Percentiles rank a stretch among this genome's conserved stretches.
Evolutionary conservation across 2,329 filamentous ascomycete species (phyloP).

Genomic region (Talaromyces atroroseus): DNA sequence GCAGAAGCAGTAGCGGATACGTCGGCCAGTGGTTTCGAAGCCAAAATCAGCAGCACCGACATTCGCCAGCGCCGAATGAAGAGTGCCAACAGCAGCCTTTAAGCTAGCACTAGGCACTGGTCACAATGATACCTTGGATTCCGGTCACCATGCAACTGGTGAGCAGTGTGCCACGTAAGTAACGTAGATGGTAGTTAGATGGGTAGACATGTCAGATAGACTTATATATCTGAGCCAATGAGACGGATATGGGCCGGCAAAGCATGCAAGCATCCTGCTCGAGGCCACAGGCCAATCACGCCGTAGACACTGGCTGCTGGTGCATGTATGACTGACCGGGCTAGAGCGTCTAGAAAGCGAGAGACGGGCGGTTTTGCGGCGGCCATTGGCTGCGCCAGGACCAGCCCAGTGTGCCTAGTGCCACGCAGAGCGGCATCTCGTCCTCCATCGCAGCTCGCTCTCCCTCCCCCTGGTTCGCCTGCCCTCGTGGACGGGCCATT

Average conservation of each 20-base stretch:
- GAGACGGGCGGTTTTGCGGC: not conserved
- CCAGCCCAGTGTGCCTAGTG: conserved; percentile 1
- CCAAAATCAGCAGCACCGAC: conserved; percentile 87
- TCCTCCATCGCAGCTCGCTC: not conserved
- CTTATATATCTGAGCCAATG: conserved; percentile 7
- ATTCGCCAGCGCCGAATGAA: conserved; percentile 56
- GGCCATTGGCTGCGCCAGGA: conserved; percentile 4
- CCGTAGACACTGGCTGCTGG: not conserved
- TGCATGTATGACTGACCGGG: conserved; percentile 1
- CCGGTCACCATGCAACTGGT: conserved; percentile 1
- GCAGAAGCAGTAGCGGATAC: conserved; percentile 40
- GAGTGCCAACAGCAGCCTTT: conserved; percentile 24
- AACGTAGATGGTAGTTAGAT: not conserved
- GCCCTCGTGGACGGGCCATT: not conserved
- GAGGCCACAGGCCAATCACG: not conserved
- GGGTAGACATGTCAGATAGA: not conserved
- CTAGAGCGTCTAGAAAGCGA: not conserved
- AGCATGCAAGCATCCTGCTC: not conserved
- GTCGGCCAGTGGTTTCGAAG: conserved; percentile 59
- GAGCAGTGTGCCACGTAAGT: conserved; percentile 13
- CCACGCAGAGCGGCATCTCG: not conserved
- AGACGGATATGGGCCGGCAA: not conserved
- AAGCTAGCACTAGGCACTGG: conserved; percentile 1
- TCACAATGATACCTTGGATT: not conserved
- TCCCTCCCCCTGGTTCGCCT: too few relatives aligned